phyloP scores from a whole-genome alignment of 2,329 filamentous ascomycete genomes.

The Paraphoma sp. region DNA sequence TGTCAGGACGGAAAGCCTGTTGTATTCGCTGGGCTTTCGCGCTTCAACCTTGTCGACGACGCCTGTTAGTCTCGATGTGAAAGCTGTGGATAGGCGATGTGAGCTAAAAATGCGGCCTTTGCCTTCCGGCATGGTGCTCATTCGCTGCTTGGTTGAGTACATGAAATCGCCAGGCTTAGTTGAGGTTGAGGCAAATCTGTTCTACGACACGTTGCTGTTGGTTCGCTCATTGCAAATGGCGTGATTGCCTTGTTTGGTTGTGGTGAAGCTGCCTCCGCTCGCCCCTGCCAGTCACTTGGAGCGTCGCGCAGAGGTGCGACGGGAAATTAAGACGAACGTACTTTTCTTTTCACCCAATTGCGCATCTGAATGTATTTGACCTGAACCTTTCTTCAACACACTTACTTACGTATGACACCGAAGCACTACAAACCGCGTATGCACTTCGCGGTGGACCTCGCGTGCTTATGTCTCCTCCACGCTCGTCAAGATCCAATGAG shows the following conservation, averaged over 20 bases:
- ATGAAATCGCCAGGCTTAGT: neutral
- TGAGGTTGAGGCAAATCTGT: neutral
- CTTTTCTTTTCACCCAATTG: neutral
- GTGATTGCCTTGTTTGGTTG: neutral
- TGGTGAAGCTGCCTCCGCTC: neutral
- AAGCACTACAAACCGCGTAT: neutral
- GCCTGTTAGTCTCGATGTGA: conserved; percentile 7
- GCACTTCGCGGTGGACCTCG: neutral
- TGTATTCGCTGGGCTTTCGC: neutral
- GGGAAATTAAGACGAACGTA: neutral
- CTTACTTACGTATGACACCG: neutral
- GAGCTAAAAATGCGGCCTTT: conserved; percentile 5
- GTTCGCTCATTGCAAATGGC: neutral
- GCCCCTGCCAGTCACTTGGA: conserved; percentile 2
- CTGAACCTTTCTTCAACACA: neutral
- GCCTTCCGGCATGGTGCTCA: conserved; percentile 1
- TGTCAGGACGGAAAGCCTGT: neutral
- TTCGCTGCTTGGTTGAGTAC: neutral
- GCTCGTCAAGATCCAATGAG: neutral
- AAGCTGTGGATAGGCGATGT: conserved; percentile 8
- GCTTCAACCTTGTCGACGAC: conserved; percentile 8
- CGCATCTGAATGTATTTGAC: neutral
- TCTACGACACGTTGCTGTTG: neutral
- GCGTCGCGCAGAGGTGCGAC: neutral
- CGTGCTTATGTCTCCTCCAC: neutral